These are phyloP conservation scores for Zygosaccharomyces rouxii DNA, from an alignment of 805 yeast genomes.

Conservation along the genomic window DNA sequence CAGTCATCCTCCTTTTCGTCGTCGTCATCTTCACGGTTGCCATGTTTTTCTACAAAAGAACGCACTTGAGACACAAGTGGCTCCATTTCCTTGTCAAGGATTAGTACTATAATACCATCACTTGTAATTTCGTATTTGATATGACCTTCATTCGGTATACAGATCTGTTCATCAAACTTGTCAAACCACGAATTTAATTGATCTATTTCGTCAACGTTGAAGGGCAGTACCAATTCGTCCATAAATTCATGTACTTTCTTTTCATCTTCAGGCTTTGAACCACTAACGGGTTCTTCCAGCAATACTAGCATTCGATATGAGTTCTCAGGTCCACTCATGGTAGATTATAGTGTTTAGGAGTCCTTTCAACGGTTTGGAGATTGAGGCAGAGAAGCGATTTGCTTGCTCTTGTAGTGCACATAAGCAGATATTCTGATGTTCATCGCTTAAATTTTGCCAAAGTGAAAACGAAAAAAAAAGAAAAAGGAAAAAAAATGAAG, in stretches of 20 bases:
- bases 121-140: constrained; percentile 37
- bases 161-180: constrained; percentile 35
- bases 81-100: constrained; percentile 30
- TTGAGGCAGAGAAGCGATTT: neutral
- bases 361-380: neutral
- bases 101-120: constrained; percentile 35
- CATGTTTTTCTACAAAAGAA: constrained; percentile 25
- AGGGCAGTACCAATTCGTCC: constrained; percentile 32
- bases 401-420: neutral
- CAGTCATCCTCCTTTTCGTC: neutral
- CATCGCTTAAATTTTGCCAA: constrained; percentile 6
- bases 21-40: neutral
- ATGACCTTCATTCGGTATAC: constrained; percentile 38
- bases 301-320: constrained; percentile 31
- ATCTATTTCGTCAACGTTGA: constrained; percentile 32
- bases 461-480: neutral
- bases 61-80: constrained; percentile 28
- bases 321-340: constrained; percentile 20
- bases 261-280: constrained; percentile 11
- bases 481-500: neutral
- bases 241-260: constrained; percentile 33
- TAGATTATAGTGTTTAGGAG: neutral
- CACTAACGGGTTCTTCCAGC: constrained; percentile 28
- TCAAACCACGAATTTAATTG: constrained; percentile 35
- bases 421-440: neutral